Conservation (phyloP, 345 rosid species). For the Theobroma cacao region DNA sequence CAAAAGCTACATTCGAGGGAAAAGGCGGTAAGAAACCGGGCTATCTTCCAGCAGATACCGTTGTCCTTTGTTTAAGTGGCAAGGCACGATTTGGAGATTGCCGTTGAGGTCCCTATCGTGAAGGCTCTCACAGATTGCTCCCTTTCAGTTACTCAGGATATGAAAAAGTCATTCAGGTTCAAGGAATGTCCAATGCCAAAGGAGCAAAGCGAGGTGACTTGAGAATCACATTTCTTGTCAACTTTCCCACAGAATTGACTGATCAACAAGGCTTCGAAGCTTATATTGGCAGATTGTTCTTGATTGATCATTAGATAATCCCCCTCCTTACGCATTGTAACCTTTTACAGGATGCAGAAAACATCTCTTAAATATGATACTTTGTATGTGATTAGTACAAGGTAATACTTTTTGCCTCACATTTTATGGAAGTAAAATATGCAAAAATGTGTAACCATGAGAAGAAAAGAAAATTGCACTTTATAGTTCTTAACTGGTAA, state of each 20-base stretch:
- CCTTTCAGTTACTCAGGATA: slow-evolving; percentile 67
- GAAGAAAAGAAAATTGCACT: not conserved
- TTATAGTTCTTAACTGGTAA: too few species aligned
- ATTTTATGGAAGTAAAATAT: not conserved
- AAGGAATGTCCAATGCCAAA: slow-evolving; percentile 69
- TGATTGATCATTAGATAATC: slow-evolving; percentile 11
- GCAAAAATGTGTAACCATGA: not conserved
- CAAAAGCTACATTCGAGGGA: slow-evolving; percentile 78
- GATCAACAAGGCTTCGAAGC: slow-evolving; percentile 51
- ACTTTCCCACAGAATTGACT: slow-evolving; percentile 56
- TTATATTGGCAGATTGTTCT: slow-evolving; percentile 52
- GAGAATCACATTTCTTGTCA: slow-evolving; percentile 46
- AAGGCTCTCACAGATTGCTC: slow-evolving; percentile 78
- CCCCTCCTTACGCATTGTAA: not conserved
- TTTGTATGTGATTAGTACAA: not conserved
- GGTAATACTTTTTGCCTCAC: not conserved
- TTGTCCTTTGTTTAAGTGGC: slow-evolving; percentile 55
- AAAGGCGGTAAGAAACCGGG: slow-evolving; percentile 85
- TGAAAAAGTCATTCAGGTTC: slow-evolving; percentile 55
- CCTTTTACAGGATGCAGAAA: not conserved
- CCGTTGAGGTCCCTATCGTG: slow-evolving; percentile 65
- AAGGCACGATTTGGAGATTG: slow-evolving; percentile 63
- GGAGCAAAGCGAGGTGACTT: slow-evolving; percentile 63
- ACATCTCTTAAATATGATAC: not conserved
- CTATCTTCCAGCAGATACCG: slow-evolving; percentile 60